Evolutionary conservation across 305 asterid species (phyloP).

Genomic region (Solanum hybrid): DNA sequence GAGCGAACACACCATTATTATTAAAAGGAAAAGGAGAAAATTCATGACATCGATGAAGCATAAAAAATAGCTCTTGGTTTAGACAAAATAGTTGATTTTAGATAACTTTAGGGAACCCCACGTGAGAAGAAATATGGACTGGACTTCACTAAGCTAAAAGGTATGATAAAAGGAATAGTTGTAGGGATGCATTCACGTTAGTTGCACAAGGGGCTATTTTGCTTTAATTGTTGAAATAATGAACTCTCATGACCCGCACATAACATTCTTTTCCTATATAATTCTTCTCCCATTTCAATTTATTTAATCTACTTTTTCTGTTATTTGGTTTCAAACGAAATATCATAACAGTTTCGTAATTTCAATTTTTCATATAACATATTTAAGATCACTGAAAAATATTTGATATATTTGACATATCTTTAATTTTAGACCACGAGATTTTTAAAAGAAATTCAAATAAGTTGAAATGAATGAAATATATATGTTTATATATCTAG

Average conservation of each 20-base stretch:
- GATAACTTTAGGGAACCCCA: background rate
- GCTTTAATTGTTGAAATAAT: background rate
- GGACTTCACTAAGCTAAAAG: background rate
- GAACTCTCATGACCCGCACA: background rate
- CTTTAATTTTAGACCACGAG: background rate
- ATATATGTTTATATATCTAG: background rate
- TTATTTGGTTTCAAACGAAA: too few relatives aligned
- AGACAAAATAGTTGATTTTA: background rate
- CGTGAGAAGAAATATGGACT: background rate
- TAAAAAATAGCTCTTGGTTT: background rate
- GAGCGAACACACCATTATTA: background rate
- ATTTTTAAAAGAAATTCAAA: background rate
- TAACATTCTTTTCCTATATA: background rate
- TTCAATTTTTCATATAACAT: too few relatives aligned
- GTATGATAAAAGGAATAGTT: background rate
- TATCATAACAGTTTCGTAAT: too few relatives aligned
- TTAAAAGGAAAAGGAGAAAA: background rate
- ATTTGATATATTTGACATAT: background rate
- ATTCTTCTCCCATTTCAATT: background rate
- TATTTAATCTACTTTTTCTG: too few relatives aligned
- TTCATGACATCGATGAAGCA: background rate
- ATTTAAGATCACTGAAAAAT: background rate
- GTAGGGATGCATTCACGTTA: slow-evolving; percentile 2
- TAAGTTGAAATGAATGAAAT: background rate
- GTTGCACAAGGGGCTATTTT: background rate